Percentiles rank a stretch among this genome's conserved stretches.
phyloP scores from a whole-genome alignment of 495 filamentous ascomycete genomes.

The Daldinia caldariorum region DNA sequence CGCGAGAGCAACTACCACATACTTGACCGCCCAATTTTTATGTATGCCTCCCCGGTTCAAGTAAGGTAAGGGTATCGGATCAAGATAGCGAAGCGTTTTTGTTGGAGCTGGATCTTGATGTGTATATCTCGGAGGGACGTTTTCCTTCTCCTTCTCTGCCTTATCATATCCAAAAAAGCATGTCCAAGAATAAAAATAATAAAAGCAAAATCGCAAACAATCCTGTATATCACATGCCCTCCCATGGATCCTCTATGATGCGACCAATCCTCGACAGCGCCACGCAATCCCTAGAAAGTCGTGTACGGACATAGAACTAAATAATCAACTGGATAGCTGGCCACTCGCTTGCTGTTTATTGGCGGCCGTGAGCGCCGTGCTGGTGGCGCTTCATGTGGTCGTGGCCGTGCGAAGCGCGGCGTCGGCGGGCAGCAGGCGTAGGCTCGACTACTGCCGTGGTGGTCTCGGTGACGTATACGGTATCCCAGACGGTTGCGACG shows the following conservation, averaged over 20 bases:
- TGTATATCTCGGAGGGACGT: conserved; percentile 12
- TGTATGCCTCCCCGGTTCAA: background rate
- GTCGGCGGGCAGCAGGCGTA: conserved; percentile 24
- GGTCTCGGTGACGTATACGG: conserved; percentile 59
- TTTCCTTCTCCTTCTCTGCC: background rate
- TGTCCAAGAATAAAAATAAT: background rate
- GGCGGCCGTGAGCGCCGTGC: background rate
- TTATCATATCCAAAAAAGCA: conserved; percentile 5
- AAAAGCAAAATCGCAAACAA: background rate
- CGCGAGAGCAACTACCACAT: background rate
- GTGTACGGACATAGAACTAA: conserved; percentile 12
- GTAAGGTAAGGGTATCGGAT: conserved; percentile 1
- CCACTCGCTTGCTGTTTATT: background rate
- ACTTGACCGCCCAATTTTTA: conserved; percentile 7
- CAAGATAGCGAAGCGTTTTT: conserved; percentile 1
- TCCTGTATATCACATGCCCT: background rate
- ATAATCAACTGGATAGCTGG: background rate
- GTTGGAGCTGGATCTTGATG: background rate
- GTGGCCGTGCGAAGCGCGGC: conserved; percentile 40
- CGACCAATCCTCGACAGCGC: conserved; percentile 26
- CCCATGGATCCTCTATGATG: conserved; percentile 22
- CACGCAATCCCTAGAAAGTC: conserved; percentile 19
- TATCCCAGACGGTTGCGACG: conserved; percentile 64
- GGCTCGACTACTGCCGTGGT: conserved; percentile 34
- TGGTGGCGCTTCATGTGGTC: conserved; percentile 43